Conservation (phyloP, 345 rosid genomes). For the Euphorbia lathyris region DNA sequence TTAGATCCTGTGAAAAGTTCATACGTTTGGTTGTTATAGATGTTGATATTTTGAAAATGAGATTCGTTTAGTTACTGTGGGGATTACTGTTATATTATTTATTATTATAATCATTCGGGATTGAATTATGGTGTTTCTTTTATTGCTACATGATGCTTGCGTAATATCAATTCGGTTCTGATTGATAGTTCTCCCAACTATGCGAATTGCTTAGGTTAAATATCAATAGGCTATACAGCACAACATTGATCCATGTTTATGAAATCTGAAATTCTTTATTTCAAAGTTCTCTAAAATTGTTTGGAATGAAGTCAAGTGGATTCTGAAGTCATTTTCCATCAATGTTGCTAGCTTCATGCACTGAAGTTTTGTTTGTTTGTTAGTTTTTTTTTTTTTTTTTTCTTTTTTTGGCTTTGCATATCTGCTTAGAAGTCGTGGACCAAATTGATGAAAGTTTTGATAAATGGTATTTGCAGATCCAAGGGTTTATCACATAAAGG, state of each 20-base stretch:
- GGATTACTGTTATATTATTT: too few species aligned
- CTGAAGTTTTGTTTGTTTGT: neutral
- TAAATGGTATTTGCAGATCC: conserved; percentile 3
- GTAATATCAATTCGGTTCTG: neutral
- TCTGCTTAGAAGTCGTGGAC: conserved; percentile 1
- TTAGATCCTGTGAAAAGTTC: neutral
- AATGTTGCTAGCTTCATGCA: neutral
- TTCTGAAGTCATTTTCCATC: neutral
- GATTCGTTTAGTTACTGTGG: neutral
- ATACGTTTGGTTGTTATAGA: neutral
- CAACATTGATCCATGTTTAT: neutral
- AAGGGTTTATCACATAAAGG: neutral
- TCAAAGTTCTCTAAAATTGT: neutral
- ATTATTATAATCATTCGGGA: too few species aligned
- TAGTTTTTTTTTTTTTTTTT: too few species aligned
- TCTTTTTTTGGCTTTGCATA: neutral
- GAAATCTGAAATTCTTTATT: neutral
- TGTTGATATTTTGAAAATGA: neutral
- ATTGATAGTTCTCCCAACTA: neutral
- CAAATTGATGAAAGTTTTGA: too few species aligned
- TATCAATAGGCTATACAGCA: neutral
- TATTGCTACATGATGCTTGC: neutral
- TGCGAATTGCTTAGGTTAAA: neutral
- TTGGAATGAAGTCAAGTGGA: neutral
- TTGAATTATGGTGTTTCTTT: neutral